Evolutionary conservation across 2,329 filamentous ascomycete genomes (phyloP).

Genomic region (Coleophoma cylindrospora): DNA sequence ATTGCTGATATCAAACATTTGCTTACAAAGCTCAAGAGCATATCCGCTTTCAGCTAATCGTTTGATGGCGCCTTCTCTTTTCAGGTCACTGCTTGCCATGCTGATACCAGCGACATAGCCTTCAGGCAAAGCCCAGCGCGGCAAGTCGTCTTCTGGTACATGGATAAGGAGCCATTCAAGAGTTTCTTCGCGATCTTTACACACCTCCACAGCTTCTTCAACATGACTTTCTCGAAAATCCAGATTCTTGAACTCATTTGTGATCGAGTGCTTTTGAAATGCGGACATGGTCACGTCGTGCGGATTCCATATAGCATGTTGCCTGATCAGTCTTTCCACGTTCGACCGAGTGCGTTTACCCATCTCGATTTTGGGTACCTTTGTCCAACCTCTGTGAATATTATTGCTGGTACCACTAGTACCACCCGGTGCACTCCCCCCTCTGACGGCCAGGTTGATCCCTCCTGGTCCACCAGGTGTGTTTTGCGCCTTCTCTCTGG

Average conservation of each 20-base stretch:
- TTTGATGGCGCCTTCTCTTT: conserved; percentile 76
- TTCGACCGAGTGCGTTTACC: conserved; percentile 73
- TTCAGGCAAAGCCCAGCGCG: conserved; percentile 85
- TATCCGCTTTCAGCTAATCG: conserved; percentile 80
- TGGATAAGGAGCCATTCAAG: conserved; percentile 96
- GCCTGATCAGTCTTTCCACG: conserved; percentile 74
- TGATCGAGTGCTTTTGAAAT: conserved; percentile 50
- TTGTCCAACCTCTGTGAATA: conserved; percentile 69
- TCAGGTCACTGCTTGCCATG: conserved; percentile 76
- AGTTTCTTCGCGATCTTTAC: conserved; percentile 87
- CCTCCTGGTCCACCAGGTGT: conserved; percentile 51
- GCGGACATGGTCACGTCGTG: conserved; percentile 63
- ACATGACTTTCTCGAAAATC: conserved; percentile 88
- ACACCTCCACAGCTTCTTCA: conserved; percentile 80
- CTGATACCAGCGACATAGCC: conserved; percentile 87
- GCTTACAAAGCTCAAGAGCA: conserved; percentile 75
- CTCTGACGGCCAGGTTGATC: conserved; percentile 42
- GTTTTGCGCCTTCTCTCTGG: conserved; percentile 62
- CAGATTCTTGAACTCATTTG: conserved; percentile 70
- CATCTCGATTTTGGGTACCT: conserved; percentile 89
- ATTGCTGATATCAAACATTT: conserved; percentile 63
- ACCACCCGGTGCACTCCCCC: conserved; percentile 30
- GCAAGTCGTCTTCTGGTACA: conserved; percentile 95
- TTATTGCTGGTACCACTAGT: conserved; percentile 26
- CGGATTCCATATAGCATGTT: conserved; percentile 82